A percentile compares a stretch with the other conserved stretches of the same genome.
Evolutionary conservation across 2,329 filamentous ascomycete genomes (phyloP).

Genomic region (Nannizzia gypsea): DNA sequence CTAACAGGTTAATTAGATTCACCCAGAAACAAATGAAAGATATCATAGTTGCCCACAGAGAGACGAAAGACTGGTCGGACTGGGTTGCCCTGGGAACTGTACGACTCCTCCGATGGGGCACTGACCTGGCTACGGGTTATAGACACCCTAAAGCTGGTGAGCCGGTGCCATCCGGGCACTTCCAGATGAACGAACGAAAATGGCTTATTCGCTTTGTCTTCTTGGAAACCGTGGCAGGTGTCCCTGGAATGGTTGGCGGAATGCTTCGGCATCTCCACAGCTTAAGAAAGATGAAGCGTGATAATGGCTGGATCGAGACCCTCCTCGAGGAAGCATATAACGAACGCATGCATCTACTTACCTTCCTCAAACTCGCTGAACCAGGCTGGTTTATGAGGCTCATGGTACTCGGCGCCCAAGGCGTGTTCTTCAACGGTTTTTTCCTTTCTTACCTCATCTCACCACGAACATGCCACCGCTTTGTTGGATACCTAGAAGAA

Average conservation of each 20-base stretch:
- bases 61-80: slow-evolving; percentile 62
- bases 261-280: slow-evolving; percentile 81
- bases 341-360: slow-evolving; percentile 84
- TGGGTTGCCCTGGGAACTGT: slow-evolving; percentile 67
- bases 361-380: slow-evolving; percentile 82
- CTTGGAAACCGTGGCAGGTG: slow-evolving; percentile 85
- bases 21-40: slow-evolving; percentile 65
- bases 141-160: slow-evolving; percentile 51
- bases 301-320: slow-evolving; percentile 88
- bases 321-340: slow-evolving; percentile 84
- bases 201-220: slow-evolving; percentile 89
- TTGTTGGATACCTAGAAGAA: slow-evolving; percentile 94
- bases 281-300: slow-evolving; percentile 24
- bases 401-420: slow-evolving; percentile 84
- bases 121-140: slow-evolving; percentile 72
- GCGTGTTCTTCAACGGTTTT: slow-evolving; percentile 90
- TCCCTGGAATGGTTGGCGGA: slow-evolving; percentile 92
- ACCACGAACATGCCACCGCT: slow-evolving; percentile 80
- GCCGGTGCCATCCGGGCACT: slow-evolving; percentile 47
- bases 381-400: slow-evolving; percentile 82
- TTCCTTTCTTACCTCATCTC: slow-evolving; percentile 81
- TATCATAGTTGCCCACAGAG: slow-evolving; percentile 64
- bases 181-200: slow-evolving; percentile 66
- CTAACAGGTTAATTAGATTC: slow-evolving; percentile 39
- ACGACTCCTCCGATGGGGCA: slow-evolving; percentile 61